Evolutionary conservation across 352 stramenopile genomes (phyloP).

Genomic region (Globisporangium heterothallicum): DNA sequence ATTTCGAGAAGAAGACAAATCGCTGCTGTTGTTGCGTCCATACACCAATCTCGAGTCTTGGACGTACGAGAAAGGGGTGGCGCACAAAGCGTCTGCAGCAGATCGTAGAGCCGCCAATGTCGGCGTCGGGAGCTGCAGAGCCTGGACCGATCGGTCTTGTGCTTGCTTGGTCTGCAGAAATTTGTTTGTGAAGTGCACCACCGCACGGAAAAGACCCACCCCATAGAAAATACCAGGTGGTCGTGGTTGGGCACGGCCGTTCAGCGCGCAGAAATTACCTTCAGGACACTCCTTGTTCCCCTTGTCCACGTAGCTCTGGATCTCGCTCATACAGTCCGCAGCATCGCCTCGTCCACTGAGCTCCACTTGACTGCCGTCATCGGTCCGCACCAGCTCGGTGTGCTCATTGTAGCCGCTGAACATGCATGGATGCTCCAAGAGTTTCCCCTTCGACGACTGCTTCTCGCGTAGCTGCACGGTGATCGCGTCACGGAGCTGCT

Average conservation of each 20-base stretch:
- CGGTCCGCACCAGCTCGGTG: no score
- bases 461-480: conserved; percentile 23
- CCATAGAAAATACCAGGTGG: conserved; percentile 43
- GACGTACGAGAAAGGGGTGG: conserved; percentile 8
- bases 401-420: conserved; percentile 18
- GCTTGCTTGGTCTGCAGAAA: conserved; percentile 23
- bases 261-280: conserved; percentile 47
- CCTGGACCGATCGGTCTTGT: conserved; percentile 3
- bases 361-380: conserved; percentile 13
- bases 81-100: conserved; percentile 37
- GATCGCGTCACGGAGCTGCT: conserved; percentile 17
- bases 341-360: conserved; percentile 37
- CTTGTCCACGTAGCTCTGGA: conserved; percentile 34
- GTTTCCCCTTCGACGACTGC: not conserved
- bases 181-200: conserved; percentile 20
- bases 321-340: conserved; percentile 32
- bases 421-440: conserved; percentile 45
- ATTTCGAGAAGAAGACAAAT: no score
- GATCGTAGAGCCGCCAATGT: conserved; percentile 27
- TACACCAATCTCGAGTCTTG: conserved; percentile 11
- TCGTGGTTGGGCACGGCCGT: conserved; percentile 37
- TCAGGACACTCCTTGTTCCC: conserved; percentile 49
- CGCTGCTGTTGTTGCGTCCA: conserved; percentile 14
- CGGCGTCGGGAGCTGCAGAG: conserved; percentile 42
- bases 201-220: conserved; percentile 26